Percentiles rank a stretch among this genome's conserved stretches.
phyloP scores from a whole-genome alignment of 1,139 yeast genomes.

The Groenewaldozyma auringiensis region DNA sequence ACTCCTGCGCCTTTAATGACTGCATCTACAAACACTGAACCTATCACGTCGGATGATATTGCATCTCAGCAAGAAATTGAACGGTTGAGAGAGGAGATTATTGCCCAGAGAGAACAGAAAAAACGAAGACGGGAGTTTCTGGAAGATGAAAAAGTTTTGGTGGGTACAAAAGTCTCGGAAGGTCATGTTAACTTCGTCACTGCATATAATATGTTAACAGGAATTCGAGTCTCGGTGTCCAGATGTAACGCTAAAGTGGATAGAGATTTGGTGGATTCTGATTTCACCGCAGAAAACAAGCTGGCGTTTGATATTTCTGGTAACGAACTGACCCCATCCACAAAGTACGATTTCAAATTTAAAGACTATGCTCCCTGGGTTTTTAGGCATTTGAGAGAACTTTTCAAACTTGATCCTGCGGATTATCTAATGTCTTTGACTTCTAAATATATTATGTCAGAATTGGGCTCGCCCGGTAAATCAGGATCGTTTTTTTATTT shows the following conservation, averaged over 20 bases:
- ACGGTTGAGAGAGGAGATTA: slow-evolving; percentile 24
- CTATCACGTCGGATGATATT: slow-evolving; percentile 6
- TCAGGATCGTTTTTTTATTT: slow-evolving; percentile 94
- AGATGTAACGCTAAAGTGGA: slow-evolving; percentile 77
- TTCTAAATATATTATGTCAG: slow-evolving; percentile 85
- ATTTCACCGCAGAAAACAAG: slow-evolving; percentile 66
- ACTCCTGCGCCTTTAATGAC: slow-evolving; percentile 8
- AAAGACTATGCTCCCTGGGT: slow-evolving; percentile 96
- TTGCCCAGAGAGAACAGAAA: slow-evolving; percentile 38
- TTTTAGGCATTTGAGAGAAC: slow-evolving; percentile 70
- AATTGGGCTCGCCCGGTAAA: slow-evolving; percentile 93
- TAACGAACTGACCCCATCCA: slow-evolving; percentile 82
- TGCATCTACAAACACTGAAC: slow-evolving; percentile 2
- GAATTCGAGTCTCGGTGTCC: slow-evolving; percentile 91
- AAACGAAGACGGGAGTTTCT: slow-evolving; percentile 37
- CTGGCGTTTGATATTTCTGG: slow-evolving; percentile 84
- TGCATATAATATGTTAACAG: slow-evolving; percentile 96
- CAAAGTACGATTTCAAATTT: slow-evolving; percentile 92
- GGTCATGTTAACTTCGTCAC: slow-evolving; percentile 90
- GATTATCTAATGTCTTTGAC: slow-evolving; percentile 90
- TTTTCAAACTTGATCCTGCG: slow-evolving; percentile 89
- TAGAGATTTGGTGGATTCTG: slow-evolving; percentile 60
- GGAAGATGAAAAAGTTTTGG: slow-evolving; percentile 58
- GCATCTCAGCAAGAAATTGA: slow-evolving; percentile 22
- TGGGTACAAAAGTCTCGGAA: slow-evolving; percentile 78